Base-by-base conservation (phyloP, 148 eudicot genomes). In the Persicaria tinctoria region DNA sequence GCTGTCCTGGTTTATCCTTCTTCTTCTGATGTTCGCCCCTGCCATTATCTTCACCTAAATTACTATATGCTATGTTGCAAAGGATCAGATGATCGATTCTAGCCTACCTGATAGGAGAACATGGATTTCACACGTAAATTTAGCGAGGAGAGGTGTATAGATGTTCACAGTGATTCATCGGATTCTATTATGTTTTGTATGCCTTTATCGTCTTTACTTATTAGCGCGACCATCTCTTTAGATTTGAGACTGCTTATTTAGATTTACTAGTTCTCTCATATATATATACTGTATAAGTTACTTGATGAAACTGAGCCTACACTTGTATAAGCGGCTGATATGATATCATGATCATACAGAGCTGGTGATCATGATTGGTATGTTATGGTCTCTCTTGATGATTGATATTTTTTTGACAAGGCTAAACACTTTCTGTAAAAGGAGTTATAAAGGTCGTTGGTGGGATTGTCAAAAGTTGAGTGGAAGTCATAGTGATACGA, bases 241-340 rank as follows among this genome's bases (percentile, higher is more conserved):
- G 17, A 41, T 64, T 0, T 64, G 70, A 64, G 46, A 64, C 70
- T 64, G 27, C 46, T 64, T 64, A 64, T 64, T 38, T 64, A 23
- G 13, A 38, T 64, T 32, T 64, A 64, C 69, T 12, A 6, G 69
- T 3, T 63, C 12, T 12, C 23, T 59, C 64, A 18, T 38, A 8
- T 23, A 23, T 23, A 23, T 7, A 46, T 8, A 63, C 11, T 27
- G 11, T 38, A 11, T 63, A 11, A 56, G n/a, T 1, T 56, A 59
- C 38, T 6, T 18, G 2, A 2, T 59, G 11, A 59, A 59, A 1
- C 23, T 17, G 64, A 20, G 38, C 41, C 7, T 59, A 18, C 18
- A 59, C 32, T 59, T 59, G 7, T 1, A 7, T 1, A 57, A 57
- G 7, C 41, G 41, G 3, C 41, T 32, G 41, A 32, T 32, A 32